phyloP scores from a whole-genome alignment of 2,329 filamentous ascomycete genomes.

The Pseudocercospora vitis region DNA sequence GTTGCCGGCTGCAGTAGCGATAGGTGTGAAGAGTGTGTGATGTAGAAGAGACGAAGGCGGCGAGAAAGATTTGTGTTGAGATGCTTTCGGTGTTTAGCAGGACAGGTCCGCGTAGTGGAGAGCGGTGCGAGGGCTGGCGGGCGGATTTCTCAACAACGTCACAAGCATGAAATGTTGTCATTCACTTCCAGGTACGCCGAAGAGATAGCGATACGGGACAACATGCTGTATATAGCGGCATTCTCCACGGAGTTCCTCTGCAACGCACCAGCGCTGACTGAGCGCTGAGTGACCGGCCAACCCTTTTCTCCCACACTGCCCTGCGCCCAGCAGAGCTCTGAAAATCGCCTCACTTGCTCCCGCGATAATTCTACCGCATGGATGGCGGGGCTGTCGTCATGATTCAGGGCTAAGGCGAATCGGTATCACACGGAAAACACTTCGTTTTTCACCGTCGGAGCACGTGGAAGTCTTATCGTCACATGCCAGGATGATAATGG shows the following conservation, averaged over 20 bases:
- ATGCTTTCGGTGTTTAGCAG: neutral
- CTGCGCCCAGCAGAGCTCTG: neutral
- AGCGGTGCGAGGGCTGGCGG: constrained; percentile 1
- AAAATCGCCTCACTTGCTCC: constrained; percentile 5
- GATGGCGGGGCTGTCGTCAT: constrained; percentile 5
- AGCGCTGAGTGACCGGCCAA: constrained; percentile 1
- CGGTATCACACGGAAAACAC: neutral
- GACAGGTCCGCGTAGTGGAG: neutral
- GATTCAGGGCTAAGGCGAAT: neutral
- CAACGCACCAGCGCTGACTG: neutral
- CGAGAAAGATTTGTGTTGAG: constrained; percentile 6
- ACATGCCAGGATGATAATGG: constrained; percentile 4
- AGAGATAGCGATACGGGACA: constrained; percentile 4
- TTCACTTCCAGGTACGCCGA: constrained; percentile 1
- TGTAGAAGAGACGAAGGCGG: constrained; percentile 1
- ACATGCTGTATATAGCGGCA: constrained; percentile 3
- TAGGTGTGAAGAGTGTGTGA: neutral
- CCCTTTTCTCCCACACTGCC: neutral
- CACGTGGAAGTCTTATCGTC: neutral
- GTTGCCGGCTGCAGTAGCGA: constrained; percentile 13
- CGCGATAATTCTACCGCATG: neutral
- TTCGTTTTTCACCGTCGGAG: neutral
- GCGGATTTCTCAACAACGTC: constrained; percentile 6
- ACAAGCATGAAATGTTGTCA: neutral
- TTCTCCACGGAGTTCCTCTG: neutral